A percentile compares a stretch with the other conserved stretches of the same genome.
Evolutionary conservation across 257 asterid genomes (phyloP).

Genomic region (Linderniella brevidens): DNA sequence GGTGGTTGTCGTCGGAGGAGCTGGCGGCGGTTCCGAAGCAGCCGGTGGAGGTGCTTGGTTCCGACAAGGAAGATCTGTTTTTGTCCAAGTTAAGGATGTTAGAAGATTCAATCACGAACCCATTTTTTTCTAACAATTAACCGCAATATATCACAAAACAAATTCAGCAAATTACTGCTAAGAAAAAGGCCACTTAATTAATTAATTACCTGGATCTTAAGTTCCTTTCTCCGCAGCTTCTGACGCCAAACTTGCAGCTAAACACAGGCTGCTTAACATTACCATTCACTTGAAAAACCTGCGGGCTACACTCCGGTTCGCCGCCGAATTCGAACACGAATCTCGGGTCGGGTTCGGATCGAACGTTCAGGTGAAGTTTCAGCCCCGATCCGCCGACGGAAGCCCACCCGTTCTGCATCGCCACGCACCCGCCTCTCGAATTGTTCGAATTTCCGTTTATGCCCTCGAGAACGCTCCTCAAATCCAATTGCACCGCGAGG

Average conservation of each 20-base stretch:
- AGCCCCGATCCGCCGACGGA: slow-evolving; percentile 20
- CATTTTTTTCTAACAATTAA: too few species aligned
- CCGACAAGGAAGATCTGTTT: slow-evolving; percentile 62
- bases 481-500: slow-evolving; percentile 42
- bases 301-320: slow-evolving; percentile 97
- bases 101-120: too few species aligned
- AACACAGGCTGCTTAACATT: slow-evolving; percentile 80
- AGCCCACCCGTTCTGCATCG: slow-evolving; percentile 81
- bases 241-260: slow-evolving; percentile 77
- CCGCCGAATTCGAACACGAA: slow-evolving; percentile 89
- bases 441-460: neutral
- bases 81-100: neutral
- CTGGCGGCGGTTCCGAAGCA: slow-evolving; percentile 29
- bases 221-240: slow-evolving; percentile 44
- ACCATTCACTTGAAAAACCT: slow-evolving; percentile 90
- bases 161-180: neutral
- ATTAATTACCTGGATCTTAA: slow-evolving; percentile 69
- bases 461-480: slow-evolving; percentile 36
- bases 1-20: slow-evolving; percentile 15
- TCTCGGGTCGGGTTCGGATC: slow-evolving; percentile 91
- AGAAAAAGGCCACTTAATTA: neutral
- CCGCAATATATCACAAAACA: neutral
- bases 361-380: slow-evolving; percentile 46
- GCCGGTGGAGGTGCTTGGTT: slow-evolving; percentile 45
- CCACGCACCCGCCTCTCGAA: slow-evolving; percentile 22